Evolutionary conservation across 306 rosid species (phyloP), one percentile per base, ranked within the genome.

Genomic region (Betula pendula): DNA sequence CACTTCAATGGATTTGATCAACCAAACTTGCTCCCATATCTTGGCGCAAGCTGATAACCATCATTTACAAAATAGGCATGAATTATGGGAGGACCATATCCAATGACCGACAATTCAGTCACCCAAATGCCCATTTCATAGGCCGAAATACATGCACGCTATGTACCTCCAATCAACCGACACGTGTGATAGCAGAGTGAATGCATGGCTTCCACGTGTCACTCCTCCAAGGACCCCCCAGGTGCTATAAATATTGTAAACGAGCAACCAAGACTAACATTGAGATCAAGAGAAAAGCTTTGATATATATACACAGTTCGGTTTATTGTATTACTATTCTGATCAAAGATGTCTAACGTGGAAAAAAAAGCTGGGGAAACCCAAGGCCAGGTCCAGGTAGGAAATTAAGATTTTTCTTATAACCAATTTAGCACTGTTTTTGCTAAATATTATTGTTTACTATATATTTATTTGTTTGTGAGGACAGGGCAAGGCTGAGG

Each of bases 311-410:
- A 1, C 19, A 35, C 9, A 38, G 24, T 9, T 22, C 16, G 2
- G 14, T 33, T 25, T 0, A 29, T 56, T 56, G 16, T 3, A 56
- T 25, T 56, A 12, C 13, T 16, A 70, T 65, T 14, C 15, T 17
- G 0, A 67, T 16, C 70, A 80, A 77, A 81, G 10, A 92, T 92
- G 96, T 72, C 97, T 29, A 29, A 29, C 33, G n/a, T n/a, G n/a
- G n/a, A n/a, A n/a, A n/a, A n/a, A n/a, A n/a, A n/a, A n/a, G n/a
- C n/a, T n/a, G n/a, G n/a, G n/a, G n/a, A n/a, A n/a, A 29, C 33
- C 2, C 33, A 29, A 29, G 1, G 2, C 78, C 68, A 77, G 1
- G 83, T 75, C 16, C 72, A 85, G 82, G 86, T 85, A 48, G 16
- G 60, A 35, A 33, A n/a, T 1, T 27, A 29, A 45, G 16, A 45